A percentile compares a stretch with the other conserved stretches of the same genome.
phyloP scores from a whole-genome alignment of 2,329 filamentous ascomycete genomes.

The Blastomyces emzantsi region DNA sequence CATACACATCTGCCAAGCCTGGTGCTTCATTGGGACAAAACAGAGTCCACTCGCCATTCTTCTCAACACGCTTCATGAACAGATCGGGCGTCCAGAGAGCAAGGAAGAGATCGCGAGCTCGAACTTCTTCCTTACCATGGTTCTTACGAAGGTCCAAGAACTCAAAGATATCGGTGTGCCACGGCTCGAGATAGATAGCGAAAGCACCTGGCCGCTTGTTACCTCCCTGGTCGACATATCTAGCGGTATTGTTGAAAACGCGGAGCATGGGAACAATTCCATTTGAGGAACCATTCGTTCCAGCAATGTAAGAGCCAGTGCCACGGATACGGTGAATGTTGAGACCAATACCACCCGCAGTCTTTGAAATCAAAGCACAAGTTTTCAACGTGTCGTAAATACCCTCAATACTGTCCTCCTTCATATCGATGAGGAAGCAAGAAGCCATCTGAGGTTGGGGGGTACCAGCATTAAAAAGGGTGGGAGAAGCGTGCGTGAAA shows the following conservation, averaged over 20 bases:
- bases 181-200: conserved; percentile 97
- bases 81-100: conserved; percentile 97
- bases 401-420: conserved; percentile 97
- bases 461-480: conserved; percentile 95
- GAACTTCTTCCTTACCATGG: conserved; percentile 96
- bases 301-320: conserved; percentile 95
- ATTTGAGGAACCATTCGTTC: conserved; percentile 97
- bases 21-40: conserved; percentile 98
- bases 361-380: conserved; percentile 99
- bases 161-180: conserved; percentile 96
- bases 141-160: conserved; percentile 99
- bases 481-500: conserved; percentile 97
- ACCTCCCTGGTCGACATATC: conserved; percentile 97
- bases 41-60: conserved; percentile 92
- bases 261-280: conserved; percentile 96
- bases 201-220: conserved; percentile 99
- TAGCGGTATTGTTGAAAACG: conserved; percentile 98
- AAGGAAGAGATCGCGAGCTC: conserved; percentile 94
- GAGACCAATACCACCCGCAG: conserved; percentile 92
- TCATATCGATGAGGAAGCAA: conserved; percentile 99
- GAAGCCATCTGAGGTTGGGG: conserved; percentile 91
- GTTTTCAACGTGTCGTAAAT: conserved; percentile 99
- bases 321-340: conserved; percentile 96
- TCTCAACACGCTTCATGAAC: conserved; percentile 99
- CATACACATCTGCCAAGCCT: conserved; percentile 91